These are phyloP conservation scores for Dactylellina haptotyla DNA, from an alignment of 2,329 filamentous ascomycete species.

Conservation along the genomic window DNA sequence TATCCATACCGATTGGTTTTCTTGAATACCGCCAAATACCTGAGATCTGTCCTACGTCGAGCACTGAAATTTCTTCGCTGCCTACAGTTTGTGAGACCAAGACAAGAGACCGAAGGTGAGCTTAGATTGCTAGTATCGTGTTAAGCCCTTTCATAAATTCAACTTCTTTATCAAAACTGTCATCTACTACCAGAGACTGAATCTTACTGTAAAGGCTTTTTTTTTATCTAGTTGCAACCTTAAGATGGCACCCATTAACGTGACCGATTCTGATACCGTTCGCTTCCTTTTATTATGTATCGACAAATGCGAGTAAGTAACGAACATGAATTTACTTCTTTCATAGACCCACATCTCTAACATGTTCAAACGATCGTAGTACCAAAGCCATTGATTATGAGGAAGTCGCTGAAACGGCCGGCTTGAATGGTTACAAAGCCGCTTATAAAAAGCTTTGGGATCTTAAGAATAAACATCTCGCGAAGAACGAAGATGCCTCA, in stretches of 20 bases:
- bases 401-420: constrained; percentile 19
- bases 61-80: no score
- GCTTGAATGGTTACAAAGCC: constrained; percentile 40
- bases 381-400: constrained; percentile 44
- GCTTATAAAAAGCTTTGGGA: constrained; percentile 49
- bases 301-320: constrained; percentile 52
- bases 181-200: no score
- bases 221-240: not conserved
- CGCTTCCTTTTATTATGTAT: constrained; percentile 40
- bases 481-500: not conserved
- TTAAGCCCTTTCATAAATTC: no score
- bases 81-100: no score
- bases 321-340: not conserved
- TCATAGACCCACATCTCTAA: not conserved
- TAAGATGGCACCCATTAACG: constrained; percentile 32
- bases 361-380: not conserved
- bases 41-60: no score
- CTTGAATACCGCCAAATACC: no score
- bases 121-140: no score
- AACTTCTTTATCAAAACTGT: no score
- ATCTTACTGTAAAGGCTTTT: not conserved
- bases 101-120: no score
- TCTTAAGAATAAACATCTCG: constrained; percentile 21
- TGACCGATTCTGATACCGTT: constrained; percentile 31
- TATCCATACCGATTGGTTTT: no score